Percentiles rank a stretch among this genome's conserved stretches.
Evolutionary conservation across 805 yeast genomes (phyloP).

Genomic region (Yarrowia porcina): DNA sequence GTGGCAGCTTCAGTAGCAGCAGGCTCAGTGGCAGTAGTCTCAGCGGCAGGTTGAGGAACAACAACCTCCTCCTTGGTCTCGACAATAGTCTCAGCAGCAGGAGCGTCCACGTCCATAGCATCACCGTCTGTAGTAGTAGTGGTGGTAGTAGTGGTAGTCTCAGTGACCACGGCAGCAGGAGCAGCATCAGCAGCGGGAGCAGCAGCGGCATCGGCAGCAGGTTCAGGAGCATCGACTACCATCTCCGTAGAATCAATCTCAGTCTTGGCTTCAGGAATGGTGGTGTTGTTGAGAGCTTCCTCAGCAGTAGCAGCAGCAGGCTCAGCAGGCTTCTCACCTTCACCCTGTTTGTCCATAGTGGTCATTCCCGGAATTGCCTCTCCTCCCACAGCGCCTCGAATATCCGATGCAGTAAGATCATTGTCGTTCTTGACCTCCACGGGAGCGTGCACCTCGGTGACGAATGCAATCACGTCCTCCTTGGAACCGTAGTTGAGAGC

Average conservation of each 20-base stretch:
- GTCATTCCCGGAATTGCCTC: constrained; percentile 47
- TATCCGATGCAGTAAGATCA: constrained; percentile 46
- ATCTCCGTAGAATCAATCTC: not conserved
- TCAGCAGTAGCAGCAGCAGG: constrained; percentile 26
- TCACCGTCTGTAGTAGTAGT: not conserved
- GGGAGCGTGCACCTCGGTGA: constrained; percentile 30
- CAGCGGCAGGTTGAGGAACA: not conserved
- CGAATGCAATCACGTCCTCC: constrained; percentile 47
- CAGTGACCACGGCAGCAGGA: not conserved
- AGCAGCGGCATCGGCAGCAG: not conserved
- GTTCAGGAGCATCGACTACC: constrained; percentile 1
- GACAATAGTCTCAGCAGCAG: not conserved
- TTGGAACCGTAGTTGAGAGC: constrained; percentile 38
- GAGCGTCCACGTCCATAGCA: not conserved
- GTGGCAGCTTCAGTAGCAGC: not conserved
- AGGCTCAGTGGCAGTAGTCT: not conserved
- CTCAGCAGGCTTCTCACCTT: constrained; percentile 22
- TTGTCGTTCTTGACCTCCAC: constrained; percentile 34
- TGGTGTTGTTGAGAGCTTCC: constrained; percentile 24
- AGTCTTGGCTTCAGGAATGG: not conserved
- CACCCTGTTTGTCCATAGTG: constrained; percentile 31
- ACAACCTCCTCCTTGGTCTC: constrained; percentile 1
- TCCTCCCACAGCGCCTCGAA: constrained; percentile 55
- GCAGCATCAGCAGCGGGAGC: not conserved
- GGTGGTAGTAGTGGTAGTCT: not conserved